Evolutionary conservation across 345 rosid species (phyloP).

Genomic region (Brassica carinata): DNA sequence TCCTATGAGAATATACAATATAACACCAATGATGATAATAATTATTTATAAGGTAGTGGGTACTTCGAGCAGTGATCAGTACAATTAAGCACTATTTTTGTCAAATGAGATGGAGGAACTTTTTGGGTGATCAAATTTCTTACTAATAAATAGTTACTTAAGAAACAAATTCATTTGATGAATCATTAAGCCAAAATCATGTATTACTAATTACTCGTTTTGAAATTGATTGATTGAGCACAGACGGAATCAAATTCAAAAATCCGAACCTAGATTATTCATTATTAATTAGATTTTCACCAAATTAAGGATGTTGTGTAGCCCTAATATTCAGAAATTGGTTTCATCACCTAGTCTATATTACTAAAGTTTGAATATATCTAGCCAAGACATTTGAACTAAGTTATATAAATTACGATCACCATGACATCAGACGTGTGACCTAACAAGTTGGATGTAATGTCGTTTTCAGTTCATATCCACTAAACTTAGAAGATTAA

Average conservation of each 20-base stretch:
- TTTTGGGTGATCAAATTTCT: conserved; percentile 4
- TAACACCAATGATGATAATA: background rate
- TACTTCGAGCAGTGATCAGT: background rate
- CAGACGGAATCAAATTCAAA: background rate
- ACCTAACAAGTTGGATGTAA: conserved; percentile 36
- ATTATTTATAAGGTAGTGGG: background rate
- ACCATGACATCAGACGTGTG: conserved; percentile 38
- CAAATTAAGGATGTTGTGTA: conserved; percentile 22
- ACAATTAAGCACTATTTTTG: background rate
- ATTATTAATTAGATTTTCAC: conserved; percentile 17
- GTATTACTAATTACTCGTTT: background rate
- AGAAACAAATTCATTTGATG: background rate
- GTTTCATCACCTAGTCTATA: conserved; percentile 12
- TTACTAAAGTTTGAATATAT: conserved; percentile 20
- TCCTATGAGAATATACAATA: conserved; percentile 25
- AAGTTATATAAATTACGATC: conserved; percentile 33
- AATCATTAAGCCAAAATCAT: background rate
- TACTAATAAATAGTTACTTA: background rate
- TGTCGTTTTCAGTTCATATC: conserved; percentile 36
- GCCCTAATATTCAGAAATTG: conserved; percentile 20
- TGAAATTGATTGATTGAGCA: background rate
- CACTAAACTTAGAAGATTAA: conserved; percentile 11
- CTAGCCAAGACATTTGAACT: conserved; percentile 9
- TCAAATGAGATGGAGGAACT: background rate
- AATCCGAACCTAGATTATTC: conserved; percentile 5